A percentile compares a stretch with the other conserved stretches of the same genome.
phyloP scores from a whole-genome alignment of 2,329 filamentous ascomycete species.

The Trichophyton mentagrophytes region DNA sequence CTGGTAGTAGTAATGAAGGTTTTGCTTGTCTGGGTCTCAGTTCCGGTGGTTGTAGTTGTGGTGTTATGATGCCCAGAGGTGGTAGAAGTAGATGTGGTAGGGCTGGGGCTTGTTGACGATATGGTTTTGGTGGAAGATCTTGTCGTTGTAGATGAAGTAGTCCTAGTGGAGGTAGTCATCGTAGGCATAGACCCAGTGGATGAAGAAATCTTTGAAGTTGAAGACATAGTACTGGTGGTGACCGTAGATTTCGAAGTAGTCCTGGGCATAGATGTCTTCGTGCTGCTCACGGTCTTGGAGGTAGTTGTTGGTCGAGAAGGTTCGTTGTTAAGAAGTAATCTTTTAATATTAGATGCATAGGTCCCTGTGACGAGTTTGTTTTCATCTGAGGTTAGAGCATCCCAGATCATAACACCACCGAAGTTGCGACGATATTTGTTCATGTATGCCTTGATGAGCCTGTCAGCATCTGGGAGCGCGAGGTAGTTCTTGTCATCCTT shows the following conservation, averaged over 20 bases:
- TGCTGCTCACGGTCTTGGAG: slow-evolving; percentile 12
- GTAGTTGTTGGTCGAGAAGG: slow-evolving; percentile 14
- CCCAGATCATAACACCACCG: slow-evolving; percentile 44
- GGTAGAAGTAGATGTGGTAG: not conserved
- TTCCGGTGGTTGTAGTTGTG: not conserved
- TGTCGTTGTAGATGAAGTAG: not conserved
- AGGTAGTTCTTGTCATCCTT: slow-evolving; percentile 33
- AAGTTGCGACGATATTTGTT: slow-evolving; percentile 33
- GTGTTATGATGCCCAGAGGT: not conserved
- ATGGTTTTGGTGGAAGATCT: not conserved
- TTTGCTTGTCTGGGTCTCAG: not conserved
- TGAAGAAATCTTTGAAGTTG: not conserved
- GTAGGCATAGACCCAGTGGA: too few species aligned
- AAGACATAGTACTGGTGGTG: slow-evolving; percentile 8
- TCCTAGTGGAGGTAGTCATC: not conserved
- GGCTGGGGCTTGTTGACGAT: not conserved
- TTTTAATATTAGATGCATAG: slow-evolving; percentile 15
- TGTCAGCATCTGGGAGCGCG: slow-evolving; percentile 32
- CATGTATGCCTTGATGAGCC: slow-evolving; percentile 34
- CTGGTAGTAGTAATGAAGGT: not conserved
- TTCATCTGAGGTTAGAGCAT: slow-evolving; percentile 13
- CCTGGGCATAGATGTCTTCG: slow-evolving; percentile 9
- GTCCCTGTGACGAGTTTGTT: slow-evolving; percentile 11
- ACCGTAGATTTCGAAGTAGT: slow-evolving; percentile 10
- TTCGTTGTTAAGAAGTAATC: slow-evolving; percentile 8